Evolutionary conservation across 208 protist genomes (phyloP).

Genomic region (Acanthamoeba lugdunensis): DNA sequence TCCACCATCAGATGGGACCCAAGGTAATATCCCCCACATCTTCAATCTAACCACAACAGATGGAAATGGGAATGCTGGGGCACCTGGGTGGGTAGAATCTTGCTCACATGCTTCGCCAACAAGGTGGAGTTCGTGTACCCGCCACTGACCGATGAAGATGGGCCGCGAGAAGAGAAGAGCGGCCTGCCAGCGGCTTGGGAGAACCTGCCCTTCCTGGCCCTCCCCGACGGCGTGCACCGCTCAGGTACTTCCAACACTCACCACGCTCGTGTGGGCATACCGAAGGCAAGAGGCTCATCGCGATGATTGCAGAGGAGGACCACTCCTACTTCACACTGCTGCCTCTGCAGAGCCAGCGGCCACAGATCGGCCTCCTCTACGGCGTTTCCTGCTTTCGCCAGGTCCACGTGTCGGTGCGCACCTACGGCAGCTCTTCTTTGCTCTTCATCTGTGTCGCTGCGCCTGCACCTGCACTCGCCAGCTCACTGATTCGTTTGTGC

Average conservation of each 20-base stretch:
- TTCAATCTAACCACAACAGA: not conserved
- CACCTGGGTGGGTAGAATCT: not conserved
- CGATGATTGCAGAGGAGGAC: constrained; percentile 31
- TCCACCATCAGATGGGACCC: constrained; percentile 57
- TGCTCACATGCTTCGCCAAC: not conserved
- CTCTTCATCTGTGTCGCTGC: not conserved
- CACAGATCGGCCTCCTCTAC: constrained; percentile 25
- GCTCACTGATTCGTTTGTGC: no score
- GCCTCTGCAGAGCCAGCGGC: constrained; percentile 12
- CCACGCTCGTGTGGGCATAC: not conserved
- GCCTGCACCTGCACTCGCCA: no score
- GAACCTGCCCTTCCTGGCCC: constrained; percentile 63
- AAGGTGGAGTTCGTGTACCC: constrained; percentile 52
- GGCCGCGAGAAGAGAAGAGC: constrained; percentile 1
- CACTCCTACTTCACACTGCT: constrained; percentile 50
- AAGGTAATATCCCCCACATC: not conserved
- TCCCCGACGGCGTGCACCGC: constrained; percentile 57
- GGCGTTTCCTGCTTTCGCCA: constrained; percentile 63
- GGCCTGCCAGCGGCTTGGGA: constrained; percentile 35
- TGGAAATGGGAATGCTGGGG: not conserved
- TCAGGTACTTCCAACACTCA: constrained; percentile 15
- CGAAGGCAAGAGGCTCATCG: no score
- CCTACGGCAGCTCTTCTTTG: not conserved
- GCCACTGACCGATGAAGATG: not conserved
- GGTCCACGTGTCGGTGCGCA: constrained; percentile 29